Evolutionary conservation across 2,329 filamentous ascomycete species (phyloP).

Genomic region (Alternaria sp.): DNA sequence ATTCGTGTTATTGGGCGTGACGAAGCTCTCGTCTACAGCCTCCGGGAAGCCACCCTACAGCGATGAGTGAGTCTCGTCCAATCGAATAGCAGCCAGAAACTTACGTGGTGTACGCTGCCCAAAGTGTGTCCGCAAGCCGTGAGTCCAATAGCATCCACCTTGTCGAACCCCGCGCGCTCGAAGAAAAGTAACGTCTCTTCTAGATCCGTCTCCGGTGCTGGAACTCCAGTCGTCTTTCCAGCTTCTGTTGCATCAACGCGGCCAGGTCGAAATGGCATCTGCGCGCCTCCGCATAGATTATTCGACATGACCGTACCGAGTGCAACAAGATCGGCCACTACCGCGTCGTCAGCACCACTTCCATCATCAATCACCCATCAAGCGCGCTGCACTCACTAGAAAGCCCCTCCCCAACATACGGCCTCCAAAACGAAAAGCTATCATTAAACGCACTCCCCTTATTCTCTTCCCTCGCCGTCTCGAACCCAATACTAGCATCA

Average conservation of each 20-base stretch:
- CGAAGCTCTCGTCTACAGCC: slow-evolving; percentile 28
- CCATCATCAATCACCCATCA: neutral
- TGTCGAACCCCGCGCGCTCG: slow-evolving; percentile 31
- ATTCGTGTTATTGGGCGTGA: slow-evolving; percentile 25
- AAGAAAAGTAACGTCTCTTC: slow-evolving; percentile 29
- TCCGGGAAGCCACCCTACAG: slow-evolving; percentile 27
- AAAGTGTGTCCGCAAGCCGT: slow-evolving; percentile 41
- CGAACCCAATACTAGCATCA: slow-evolving; percentile 41
- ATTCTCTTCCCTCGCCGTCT: slow-evolving; percentile 32
- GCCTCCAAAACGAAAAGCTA: slow-evolving; percentile 31
- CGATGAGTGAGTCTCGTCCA: neutral
- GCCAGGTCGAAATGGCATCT: slow-evolving; percentile 30
- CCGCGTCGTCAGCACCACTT: neutral
- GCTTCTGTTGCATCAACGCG: slow-evolving; percentile 33
- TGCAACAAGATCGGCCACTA: slow-evolving; percentile 37
- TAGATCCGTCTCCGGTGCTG: slow-evolving; percentile 31
- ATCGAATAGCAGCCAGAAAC: neutral
- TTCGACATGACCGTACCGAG: slow-evolving; percentile 32
- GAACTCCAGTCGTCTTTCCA: slow-evolving; percentile 30
- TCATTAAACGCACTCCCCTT: slow-evolving; percentile 38
- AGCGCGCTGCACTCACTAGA: slow-evolving; percentile 1
- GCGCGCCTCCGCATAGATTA: slow-evolving; percentile 32
- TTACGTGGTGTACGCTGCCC: slow-evolving; percentile 31
- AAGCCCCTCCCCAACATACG: slow-evolving; percentile 22
- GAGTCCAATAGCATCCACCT: slow-evolving; percentile 31